Conservation (phyloP, 805 yeast genomes). For the Maudiozyma turicensis region DNA sequence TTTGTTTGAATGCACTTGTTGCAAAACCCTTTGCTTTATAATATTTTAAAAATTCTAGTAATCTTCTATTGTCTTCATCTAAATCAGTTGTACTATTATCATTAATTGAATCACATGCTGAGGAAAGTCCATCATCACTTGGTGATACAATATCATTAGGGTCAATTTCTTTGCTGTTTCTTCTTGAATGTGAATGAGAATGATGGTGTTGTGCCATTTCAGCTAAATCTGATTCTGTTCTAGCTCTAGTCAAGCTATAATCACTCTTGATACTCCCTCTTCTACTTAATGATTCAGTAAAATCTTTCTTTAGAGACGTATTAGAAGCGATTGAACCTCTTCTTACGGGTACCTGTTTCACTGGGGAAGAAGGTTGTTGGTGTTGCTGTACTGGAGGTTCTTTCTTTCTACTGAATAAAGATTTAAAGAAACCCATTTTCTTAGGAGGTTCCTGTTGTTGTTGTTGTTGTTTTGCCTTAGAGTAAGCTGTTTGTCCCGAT, state of each 20-base stretch:
- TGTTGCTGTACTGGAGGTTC: neutral
- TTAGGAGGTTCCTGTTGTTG: slow-evolving; percentile 13
- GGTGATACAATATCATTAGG: no score
- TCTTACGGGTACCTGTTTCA: no score
- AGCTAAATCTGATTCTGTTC: slow-evolving; percentile 12
- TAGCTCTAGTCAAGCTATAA: slow-evolving; percentile 9
- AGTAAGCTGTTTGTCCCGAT: slow-evolving; percentile 11
- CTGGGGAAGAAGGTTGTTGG: neutral
- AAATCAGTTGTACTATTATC: neutral
- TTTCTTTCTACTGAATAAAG: slow-evolving; percentile 20
- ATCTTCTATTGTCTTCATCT: slow-evolving; percentile 36
- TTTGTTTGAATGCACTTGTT: slow-evolving; percentile 17
- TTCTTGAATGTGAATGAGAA: neutral
- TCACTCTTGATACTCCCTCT: neutral
- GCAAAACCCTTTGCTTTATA: slow-evolving; percentile 25
- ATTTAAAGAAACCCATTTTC: slow-evolving; percentile 29
- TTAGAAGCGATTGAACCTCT: no score
- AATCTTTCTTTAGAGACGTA: neutral
- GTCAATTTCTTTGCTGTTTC: neutral
- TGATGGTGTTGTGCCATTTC: slow-evolving; percentile 5
- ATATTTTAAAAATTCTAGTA: slow-evolving; percentile 37
- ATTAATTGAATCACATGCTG: neutral
- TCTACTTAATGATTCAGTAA: neutral
- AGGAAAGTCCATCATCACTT: neutral
- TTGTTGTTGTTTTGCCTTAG: neutral